Evolutionary conservation across 148 eudicot species (phyloP), one percentile per base, ranked within the genome.

Genomic region (Amaranthus hypochondriacus): DNA sequence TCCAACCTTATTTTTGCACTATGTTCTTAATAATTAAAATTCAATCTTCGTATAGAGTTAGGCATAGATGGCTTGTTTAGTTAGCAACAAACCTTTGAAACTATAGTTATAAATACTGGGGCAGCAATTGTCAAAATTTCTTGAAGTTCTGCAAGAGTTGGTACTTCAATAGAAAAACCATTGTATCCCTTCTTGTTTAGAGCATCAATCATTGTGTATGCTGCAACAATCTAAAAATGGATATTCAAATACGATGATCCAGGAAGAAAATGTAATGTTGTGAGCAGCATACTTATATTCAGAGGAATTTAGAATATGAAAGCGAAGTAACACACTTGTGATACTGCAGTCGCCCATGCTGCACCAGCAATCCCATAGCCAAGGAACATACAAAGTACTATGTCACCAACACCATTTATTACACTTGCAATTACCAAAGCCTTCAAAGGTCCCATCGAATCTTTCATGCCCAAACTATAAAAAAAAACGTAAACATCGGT

Each of bases 361-460:
- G 99, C 99, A 79, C 97, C 99, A 70, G 92, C 96, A 70, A 95
- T 95, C 70, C 97, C 96, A 15, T 84, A 92, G 68, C 87, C 89
- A 55, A 92, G 79, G 81, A 75, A 85, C 61, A 80, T 69, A 87
- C 99, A 95, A 13, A 92, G 84, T 72, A 86, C 80, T 56, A 92
- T 77, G 76, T 89, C 94, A 77, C 99, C 99, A 69, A 89, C 64
- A 55, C 85, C 89, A 78, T 92, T 95, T 53, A 95, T 84, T 54
- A 79, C 88, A 76, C 94, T 92, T 39, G 97, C 97, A 79, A 83
- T 85, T 69, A 90, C 88, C 84, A 96, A 81, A 80, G 97, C 99
- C 92, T 96, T 92, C 78, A 96, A 87, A 71, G 97, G 99, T 54
- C 99, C 97, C 89, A 91, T 81, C 2, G 99, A 96, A 84, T 96